A percentile compares a stretch with the other conserved stretches of the same genome.
phyloP scores from a whole-genome alignment of 306 rosid species.

The Lagenaria siceraria region DNA sequence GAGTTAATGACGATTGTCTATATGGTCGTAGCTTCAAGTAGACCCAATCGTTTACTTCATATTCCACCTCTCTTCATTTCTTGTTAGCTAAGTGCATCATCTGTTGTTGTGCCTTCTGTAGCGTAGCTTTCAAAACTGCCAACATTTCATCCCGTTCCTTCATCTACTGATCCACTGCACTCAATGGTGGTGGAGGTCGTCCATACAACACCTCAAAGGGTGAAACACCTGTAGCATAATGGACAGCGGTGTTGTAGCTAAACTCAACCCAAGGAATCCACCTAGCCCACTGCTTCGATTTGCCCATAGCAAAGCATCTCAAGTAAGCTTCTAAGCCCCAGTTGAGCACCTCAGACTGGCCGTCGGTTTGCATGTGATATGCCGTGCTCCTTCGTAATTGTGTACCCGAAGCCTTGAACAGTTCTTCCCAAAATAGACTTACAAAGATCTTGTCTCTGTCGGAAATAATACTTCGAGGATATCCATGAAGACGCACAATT shows the following conservation, averaged over 20 bases:
- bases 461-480: not conserved
- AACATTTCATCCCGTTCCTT: too few species aligned
- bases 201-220: too few species aligned
- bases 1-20: too few species aligned
- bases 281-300: not conserved
- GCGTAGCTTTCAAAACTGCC: rapidly evolving
- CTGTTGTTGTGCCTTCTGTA: too few species aligned
- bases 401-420: not conserved
- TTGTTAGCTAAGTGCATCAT: too few species aligned
- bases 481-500: not conserved
- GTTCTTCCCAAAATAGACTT: not conserved
- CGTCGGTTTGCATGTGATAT: not conserved
- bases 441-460: not conserved
- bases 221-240: too few species aligned
- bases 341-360: not conserved
- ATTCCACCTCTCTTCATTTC: too few species aligned
- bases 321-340: not conserved
- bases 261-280: not conserved
- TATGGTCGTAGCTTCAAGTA: too few species aligned
- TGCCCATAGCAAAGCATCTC: not conserved
- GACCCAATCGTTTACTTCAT: too few species aligned
- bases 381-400: not conserved
- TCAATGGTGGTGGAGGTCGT: too few species aligned
- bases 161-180: too few species aligned
- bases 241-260: too few species aligned